Conservation (phyloP, 2,329 filamentous ascomycete genomes). For the Sphaceloma murrayae region DNA sequence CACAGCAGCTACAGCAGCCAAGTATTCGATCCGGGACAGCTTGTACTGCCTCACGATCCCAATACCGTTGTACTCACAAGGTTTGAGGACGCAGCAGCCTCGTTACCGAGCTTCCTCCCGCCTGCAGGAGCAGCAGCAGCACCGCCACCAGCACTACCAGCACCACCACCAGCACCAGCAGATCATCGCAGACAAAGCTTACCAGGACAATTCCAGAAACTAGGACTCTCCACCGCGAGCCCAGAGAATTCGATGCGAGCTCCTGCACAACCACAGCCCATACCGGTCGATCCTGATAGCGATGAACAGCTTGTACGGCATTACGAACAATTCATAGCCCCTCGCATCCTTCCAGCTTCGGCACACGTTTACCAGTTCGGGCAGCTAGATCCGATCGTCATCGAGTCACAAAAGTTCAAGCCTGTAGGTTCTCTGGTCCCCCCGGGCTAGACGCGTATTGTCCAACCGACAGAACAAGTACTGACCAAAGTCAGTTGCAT, state of each 20-base stretch:
- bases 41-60: constrained; percentile 30
- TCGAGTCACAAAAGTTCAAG: constrained; percentile 40
- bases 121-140: constrained; percentile 11
- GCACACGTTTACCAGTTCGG: constrained; percentile 13
- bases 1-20: constrained; percentile 15
- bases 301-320: constrained; percentile 20
- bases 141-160: too few relatives aligned
- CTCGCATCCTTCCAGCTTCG: constrained; percentile 17
- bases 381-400: constrained; percentile 17
- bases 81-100: constrained; percentile 37
- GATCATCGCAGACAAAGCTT: constrained; percentile 18
- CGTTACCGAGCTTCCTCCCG: constrained; percentile 15
- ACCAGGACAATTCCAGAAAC: constrained; percentile 13
- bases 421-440: constrained; percentile 36
- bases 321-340: constrained; percentile 19
- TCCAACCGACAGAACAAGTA: background rate
- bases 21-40: background rate
- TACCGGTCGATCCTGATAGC: background rate
- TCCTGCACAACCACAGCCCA: constrained; percentile 11
- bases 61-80: constrained; percentile 42
- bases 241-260: constrained; percentile 7
- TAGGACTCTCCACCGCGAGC: constrained; percentile 15
- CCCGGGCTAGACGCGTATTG: background rate
- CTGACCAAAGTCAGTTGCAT: constrained; percentile 36
- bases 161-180: too few relatives aligned